Evolutionary conservation across 179 eudicot species (phyloP).

Genomic region (Gypsophila paniculata): DNA sequence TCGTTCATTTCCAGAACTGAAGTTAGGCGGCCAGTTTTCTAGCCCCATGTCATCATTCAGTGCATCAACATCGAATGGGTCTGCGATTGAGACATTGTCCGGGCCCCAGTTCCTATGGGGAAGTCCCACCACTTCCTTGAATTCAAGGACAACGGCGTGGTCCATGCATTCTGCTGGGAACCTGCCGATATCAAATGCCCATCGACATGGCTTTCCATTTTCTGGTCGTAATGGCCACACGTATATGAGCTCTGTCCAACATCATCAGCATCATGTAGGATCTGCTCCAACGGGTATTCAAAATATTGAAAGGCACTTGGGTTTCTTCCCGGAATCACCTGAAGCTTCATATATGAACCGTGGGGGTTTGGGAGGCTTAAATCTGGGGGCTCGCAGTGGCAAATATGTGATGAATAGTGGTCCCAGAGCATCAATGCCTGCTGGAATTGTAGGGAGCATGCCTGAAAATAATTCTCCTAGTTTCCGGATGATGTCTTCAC

Average conservation of each 20-base stretch:
- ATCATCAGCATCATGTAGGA: constrained; percentile 56
- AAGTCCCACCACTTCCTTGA: constrained; percentile 49
- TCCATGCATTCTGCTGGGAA: constrained; percentile 34
- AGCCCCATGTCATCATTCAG: constrained; percentile 51
- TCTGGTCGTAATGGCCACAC: constrained; percentile 38
- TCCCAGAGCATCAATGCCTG: constrained; percentile 27
- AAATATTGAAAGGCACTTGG: constrained; percentile 51
- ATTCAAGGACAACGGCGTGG: constrained; percentile 40
- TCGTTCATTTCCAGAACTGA: constrained; percentile 64
- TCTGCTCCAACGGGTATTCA: constrained; percentile 78
- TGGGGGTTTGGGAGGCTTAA: constrained; percentile 43
- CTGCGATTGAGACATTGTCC: constrained; percentile 58
- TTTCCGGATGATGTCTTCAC: constrained; percentile 59
- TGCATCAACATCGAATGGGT: constrained; percentile 56
- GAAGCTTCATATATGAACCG: constrained; percentile 48
- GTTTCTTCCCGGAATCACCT: constrained; percentile 57
- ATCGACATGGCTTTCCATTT: constrained; percentile 47
- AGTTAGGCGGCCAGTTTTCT: constrained; percentile 37
- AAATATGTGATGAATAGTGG: constrained; percentile 44
- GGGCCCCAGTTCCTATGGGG: constrained; percentile 90
- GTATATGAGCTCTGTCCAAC: constrained; percentile 36
- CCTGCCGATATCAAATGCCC: constrained; percentile 44
- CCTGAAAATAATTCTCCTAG: constrained; percentile 54
- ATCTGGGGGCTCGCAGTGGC: constrained; percentile 38
- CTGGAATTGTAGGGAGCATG: constrained; percentile 26